Evolutionary conservation across 495 filamentous ascomycete genomes (phyloP), one percentile per base, ranked within the genome.

Genomic region (Daldinia loculata): DNA sequence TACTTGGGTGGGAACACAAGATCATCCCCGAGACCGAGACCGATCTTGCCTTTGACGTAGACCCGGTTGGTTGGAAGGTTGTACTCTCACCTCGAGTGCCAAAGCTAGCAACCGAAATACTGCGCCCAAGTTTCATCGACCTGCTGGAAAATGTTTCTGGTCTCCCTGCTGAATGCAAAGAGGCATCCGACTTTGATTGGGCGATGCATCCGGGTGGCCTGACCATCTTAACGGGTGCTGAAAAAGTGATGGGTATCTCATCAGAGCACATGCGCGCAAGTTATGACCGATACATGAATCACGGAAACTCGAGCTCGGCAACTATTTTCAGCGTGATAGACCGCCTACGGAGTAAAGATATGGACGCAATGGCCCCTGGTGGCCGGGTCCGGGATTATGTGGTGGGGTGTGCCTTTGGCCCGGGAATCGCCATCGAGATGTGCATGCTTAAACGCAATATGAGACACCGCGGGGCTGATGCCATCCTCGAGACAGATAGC

Each of bases 131-230:
- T 14, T 90, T 87, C 62, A 58, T 75, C 34, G 77, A 83, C 17
- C 78, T 89, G 14, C 56, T 88, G 15, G 66, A 77, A 26, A 78
- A 75, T 0, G 57, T 87, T 6, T 74, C 78, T 29, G 64, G 75
- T 5, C 75, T 88, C 4, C 81, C 82, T 6, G 74, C 75, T 22
- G 56, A 74, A 15, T 84, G 84, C 70, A 74, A 72, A 57, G 57
- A 41, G 1, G 79, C 87, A 1, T 52, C 74, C 0, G 87, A 89
- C 58, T 89, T 90, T 60, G 89, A 91, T 76, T 91, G 89, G 89
- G 89, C 88, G 0, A 81, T 91, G 67, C 89, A 91, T 72, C 89
- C 89, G 0, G 89, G 89, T 4, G 89, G 89, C 34, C 76, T 85
- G 15, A 87, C 88, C 8, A 90, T 91, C 59, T 82, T 91, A 12